Conservation (phyloP, 148 eudicot genomes). For the Tetragonia tetragonoides region DNA sequence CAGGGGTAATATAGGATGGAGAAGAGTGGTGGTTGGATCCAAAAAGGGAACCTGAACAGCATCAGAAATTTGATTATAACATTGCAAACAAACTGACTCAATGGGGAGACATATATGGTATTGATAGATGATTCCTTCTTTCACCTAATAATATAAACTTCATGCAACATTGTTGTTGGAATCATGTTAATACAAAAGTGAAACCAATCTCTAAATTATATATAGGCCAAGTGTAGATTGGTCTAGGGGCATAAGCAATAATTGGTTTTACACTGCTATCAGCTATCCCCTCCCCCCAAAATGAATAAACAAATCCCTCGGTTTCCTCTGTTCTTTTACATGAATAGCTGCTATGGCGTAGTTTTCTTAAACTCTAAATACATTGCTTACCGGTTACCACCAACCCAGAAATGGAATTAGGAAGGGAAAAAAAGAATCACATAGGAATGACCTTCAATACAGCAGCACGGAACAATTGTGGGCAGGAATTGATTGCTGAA, state of each 20-base stretch:
- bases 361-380: not conserved
- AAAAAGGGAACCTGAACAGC: slow-evolving; percentile 76
- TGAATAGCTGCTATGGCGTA: not conserved
- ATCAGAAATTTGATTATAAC: slow-evolving; percentile 1
- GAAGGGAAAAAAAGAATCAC: not conserved
- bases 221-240: not conserved
- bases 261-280: not conserved
- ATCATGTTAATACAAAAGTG: not conserved
- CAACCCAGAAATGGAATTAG: not conserved
- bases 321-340: not conserved
- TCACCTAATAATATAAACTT: not conserved
- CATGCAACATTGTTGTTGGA: not conserved
- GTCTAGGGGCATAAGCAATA: not conserved
- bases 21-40: slow-evolving; percentile 82
- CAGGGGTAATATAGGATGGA: slow-evolving; percentile 72
- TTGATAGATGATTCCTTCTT: not conserved
- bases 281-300: not conserved
- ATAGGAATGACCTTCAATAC: slow-evolving; percentile 60
- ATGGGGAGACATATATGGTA: not conserved
- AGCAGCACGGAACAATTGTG: slow-evolving; percentile 80
- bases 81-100: not conserved
- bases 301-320: too few species aligned
- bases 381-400: slow-evolving; percentile 41
- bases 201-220: not conserved
- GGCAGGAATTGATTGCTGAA: slow-evolving; percentile 75